Evolutionary conservation across 1,284 basidiomycete genomes (phyloP), one percentile per base, ranked within the genome.

Genomic region (Clitocybe nebularis): DNA sequence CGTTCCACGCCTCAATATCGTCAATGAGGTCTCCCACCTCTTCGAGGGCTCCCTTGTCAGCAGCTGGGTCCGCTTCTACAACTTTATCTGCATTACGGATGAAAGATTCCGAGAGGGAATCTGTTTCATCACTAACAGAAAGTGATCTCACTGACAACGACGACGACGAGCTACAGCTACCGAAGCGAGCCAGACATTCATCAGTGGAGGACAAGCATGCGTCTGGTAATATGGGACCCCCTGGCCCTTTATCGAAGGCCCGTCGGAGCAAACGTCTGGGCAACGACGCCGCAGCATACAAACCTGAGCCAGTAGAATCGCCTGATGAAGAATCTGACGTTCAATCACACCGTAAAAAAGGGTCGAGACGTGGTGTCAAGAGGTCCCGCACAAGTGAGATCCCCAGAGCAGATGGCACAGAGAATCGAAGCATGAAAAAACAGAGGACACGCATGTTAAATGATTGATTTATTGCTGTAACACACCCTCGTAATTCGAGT

Each of bases 321-420:
- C n/a, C n/a, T n/a, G n/a, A n/a, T n/a, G n/a, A n/a, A n/a, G n/a
- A n/a, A n/a, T n/a, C n/a, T n/a, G n/a, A n/a, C n/a, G n/a, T n/a
- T n/a, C n/a, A n/a, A n/a, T n/a, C n/a, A n/a, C n/a, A n/a, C n/a
- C n/a, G n/a, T n/a, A n/a, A n/a, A n/a, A n/a, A n/a, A n/a, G n/a
- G n/a, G n/a, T n/a, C n/a, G n/a, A n/a, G n/a, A n/a, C n/a, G n/a
- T n/a, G n/a, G n/a, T n/a, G n/a, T n/a, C n/a, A 70, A 69, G 47
- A 55, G 66, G 34, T 46, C 56, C 13, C 56, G 63, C 35, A 60
- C 56, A 5, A 51, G 51, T 32, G 61, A 61, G 21, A 36, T 46
- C 19, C 21, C 48, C 11, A 44, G 39, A 11, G 56, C 51, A n/a
- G 5, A 22, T 22, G 55, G 54, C 10, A 47, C 26, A 21, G 53